Evolutionary conservation across 2,329 filamentous ascomycete genomes (phyloP).

Genomic region (Cladosporium sp.): DNA sequence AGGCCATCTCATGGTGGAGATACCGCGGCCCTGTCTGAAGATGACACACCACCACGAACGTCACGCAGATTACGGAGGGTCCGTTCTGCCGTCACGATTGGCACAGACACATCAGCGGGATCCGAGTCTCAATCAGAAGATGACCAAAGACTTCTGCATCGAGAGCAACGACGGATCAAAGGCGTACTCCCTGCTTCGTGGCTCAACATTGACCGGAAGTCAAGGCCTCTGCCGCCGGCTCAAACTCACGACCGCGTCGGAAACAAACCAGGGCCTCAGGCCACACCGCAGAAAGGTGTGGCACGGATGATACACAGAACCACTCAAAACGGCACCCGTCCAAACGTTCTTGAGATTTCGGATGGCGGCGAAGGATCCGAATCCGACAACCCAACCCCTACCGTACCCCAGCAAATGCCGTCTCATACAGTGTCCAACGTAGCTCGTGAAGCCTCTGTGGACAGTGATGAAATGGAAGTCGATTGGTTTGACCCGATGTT

Average conservation of each 20-base stretch:
- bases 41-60: slow-evolving; percentile 1
- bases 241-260: background rate
- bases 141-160: slow-evolving; percentile 27
- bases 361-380: background rate
- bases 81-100: slow-evolving; percentile 6
- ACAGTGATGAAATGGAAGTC: slow-evolving; percentile 34
- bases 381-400: background rate
- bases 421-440: background rate
- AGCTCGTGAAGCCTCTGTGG: too few relatives aligned
- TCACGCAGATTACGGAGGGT: slow-evolving; percentile 1
- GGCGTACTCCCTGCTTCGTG: slow-evolving; percentile 47
- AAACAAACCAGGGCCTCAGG: slow-evolving; percentile 13
- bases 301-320: slow-evolving; percentile 15
- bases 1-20: background rate
- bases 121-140: slow-evolving; percentile 26
- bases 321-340: background rate
- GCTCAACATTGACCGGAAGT: slow-evolving; percentile 41
- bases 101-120: slow-evolving; percentile 11
- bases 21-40: background rate
- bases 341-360: slow-evolving; percentile 1
- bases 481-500: slow-evolving; percentile 40
- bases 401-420: background rate
- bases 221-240: slow-evolving; percentile 11
- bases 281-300: slow-evolving; percentile 24
- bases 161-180: slow-evolving; percentile 38